Conservation (phyloP, 2,329 filamentous ascomycete species). For the Zelopaecilomyces penicillatus region DNA sequence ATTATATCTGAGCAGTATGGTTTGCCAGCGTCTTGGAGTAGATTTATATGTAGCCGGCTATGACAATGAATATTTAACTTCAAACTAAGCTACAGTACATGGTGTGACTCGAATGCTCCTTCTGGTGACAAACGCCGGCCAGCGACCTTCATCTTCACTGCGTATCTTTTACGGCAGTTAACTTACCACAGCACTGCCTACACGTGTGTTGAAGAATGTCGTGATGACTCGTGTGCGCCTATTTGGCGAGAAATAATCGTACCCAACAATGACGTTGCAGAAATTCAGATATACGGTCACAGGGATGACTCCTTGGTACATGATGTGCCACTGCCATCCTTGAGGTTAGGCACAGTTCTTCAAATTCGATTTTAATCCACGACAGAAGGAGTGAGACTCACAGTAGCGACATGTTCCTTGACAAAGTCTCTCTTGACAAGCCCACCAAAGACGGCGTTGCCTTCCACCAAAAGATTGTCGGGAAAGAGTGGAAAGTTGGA, state of each 20-base stretch:
- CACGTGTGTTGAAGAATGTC: slow-evolving; percentile 20
- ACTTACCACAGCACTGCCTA: too few relatives aligned
- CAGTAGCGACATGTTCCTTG: slow-evolving; percentile 15
- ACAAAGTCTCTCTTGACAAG: slow-evolving; percentile 15
- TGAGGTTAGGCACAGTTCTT: too few relatives aligned
- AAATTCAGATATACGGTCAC: slow-evolving; percentile 26
- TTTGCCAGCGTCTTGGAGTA: too few relatives aligned
- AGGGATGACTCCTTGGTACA: slow-evolving; percentile 26
- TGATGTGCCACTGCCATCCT: slow-evolving; percentile 24
- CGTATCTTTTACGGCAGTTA: too few relatives aligned
- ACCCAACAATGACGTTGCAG: slow-evolving; percentile 27
- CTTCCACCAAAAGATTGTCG: slow-evolving; percentile 18
- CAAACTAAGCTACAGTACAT: too few relatives aligned
- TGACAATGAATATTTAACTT: too few relatives aligned
- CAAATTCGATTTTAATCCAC: too few relatives aligned
- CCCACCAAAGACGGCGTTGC: slow-evolving; percentile 17
- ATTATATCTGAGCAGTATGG: too few relatives aligned
- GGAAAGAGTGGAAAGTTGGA: slow-evolving; percentile 28
- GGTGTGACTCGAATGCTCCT: too few relatives aligned
- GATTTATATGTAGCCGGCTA: too few relatives aligned
- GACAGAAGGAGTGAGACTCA: slow-evolving; percentile 7
- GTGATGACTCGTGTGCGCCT: slow-evolving; percentile 21
- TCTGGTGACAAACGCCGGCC: too few relatives aligned
- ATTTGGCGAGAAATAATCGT: slow-evolving; percentile 25
- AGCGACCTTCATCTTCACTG: too few relatives aligned